These are phyloP conservation scores for Ophiostoma sp. DNA, from an alignment of 2,329 filamentous ascomycete species.

Conservation along the genomic window DNA sequence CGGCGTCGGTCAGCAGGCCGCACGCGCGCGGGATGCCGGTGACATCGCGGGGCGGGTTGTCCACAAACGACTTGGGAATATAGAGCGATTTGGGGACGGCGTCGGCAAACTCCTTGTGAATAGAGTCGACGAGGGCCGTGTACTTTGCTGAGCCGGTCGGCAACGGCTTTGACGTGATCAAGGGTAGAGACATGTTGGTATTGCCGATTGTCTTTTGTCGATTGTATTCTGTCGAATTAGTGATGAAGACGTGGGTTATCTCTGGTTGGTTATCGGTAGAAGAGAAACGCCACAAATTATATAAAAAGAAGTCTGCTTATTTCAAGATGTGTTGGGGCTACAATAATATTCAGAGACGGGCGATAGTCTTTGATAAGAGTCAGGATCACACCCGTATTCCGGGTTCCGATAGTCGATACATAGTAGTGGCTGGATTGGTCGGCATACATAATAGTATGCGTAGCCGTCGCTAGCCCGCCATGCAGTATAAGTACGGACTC, in stretches of 20 bases:
- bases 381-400: not conserved
- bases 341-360: not conserved
- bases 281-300: not conserved
- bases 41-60: slow-evolving; percentile 17
- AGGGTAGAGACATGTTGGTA: not conserved
- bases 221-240: not conserved
- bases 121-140: slow-evolving; percentile 10
- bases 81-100: slow-evolving; percentile 4
- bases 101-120: not conserved
- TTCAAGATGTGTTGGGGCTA: not conserved
- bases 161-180: not conserved
- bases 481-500: not conserved
- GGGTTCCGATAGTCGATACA: not conserved
- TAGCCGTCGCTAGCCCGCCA: not conserved
- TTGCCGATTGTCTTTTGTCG: not conserved
- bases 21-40: slow-evolving; percentile 16
- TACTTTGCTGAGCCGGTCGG: slow-evolving; percentile 4
- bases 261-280: not conserved
- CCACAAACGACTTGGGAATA: slow-evolving; percentile 7
- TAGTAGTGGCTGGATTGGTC: not conserved
- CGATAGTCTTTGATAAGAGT: not conserved
- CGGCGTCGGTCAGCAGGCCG: slow-evolving; percentile 19
- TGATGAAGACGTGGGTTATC: not conserved
- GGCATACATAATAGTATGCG: not conserved
- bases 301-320: not conserved